phyloP scores from a whole-genome alignment of 176 grass and related monocot species.

The Metroxylon sagu region DNA sequence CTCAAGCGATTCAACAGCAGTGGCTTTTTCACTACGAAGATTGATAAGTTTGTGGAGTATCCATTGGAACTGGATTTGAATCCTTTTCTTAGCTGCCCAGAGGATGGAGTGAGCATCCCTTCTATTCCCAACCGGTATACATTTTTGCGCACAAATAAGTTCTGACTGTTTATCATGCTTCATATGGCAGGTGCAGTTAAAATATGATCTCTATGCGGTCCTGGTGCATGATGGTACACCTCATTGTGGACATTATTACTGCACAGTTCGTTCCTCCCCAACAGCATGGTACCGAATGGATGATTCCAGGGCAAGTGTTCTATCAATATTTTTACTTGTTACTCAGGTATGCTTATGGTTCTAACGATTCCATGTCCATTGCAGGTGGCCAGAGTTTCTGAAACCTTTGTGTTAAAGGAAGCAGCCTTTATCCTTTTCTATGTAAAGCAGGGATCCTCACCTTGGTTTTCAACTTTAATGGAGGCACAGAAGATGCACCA shows the following conservation, averaged over 20 bases:
- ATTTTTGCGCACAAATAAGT: conserved; percentile 11
- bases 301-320: conserved; percentile 49
- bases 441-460: conserved; percentile 57
- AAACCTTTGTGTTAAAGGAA: conserved; percentile 39
- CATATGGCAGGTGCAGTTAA: conserved; percentile 39
- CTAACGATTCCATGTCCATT: conserved; percentile 13
- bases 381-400: conserved; percentile 56
- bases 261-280: conserved; percentile 63
- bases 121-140: conserved; percentile 2
- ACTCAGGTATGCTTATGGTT: conserved; percentile 8
- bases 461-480: conserved; percentile 74
- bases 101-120: conserved; percentile 23
- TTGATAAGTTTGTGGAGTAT: conserved; percentile 57
- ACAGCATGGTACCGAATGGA: conserved; percentile 62
- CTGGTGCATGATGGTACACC: conserved; percentile 60
- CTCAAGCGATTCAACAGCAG: conserved; percentile 80
- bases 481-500: conserved; percentile 23
- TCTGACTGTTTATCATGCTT: neutral
- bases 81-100: conserved; percentile 36
- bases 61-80: conserved; percentile 72
- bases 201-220: conserved; percentile 84
- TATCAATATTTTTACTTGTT: too few relatives aligned
- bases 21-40: conserved; percentile 46
- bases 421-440: conserved; percentile 89
- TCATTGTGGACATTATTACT: conserved; percentile 74